These are phyloP conservation scores for Echium plantagineum DNA, from an alignment of 257 asterid genomes.

Conservation along the genomic window DNA sequence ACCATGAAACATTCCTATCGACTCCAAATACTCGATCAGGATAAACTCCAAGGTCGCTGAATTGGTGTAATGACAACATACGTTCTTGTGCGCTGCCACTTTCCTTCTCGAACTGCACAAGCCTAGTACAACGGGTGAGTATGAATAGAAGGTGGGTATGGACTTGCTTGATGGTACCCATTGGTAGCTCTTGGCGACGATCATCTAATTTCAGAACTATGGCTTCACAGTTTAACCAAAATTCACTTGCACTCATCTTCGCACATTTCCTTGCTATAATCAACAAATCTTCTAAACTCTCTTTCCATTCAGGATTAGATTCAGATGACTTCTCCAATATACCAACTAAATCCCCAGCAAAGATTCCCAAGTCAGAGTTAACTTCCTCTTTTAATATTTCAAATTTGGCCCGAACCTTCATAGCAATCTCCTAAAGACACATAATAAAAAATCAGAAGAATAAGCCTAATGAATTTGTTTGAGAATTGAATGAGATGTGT, in stretches of 20 bases:
- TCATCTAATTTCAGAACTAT: slow-evolving; percentile 90
- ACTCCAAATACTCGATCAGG: slow-evolving; percentile 38
- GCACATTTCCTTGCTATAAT: slow-evolving; percentile 77
- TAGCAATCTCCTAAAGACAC: slow-evolving; percentile 47
- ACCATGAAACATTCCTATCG: slow-evolving; percentile 12
- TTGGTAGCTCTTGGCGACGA: slow-evolving; percentile 79
- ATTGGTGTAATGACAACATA: slow-evolving; percentile 53
- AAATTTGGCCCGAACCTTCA: slow-evolving; percentile 65
- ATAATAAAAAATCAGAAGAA: too few relatives aligned
- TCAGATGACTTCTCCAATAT: slow-evolving; percentile 62
- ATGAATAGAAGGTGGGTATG: slow-evolving; percentile 85
- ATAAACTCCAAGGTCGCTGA: slow-evolving; percentile 78
- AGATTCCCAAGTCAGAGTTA: slow-evolving; percentile 66
- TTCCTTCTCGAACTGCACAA: slow-evolving; percentile 87
- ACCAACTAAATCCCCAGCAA: slow-evolving; percentile 87
- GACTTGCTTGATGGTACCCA: slow-evolving; percentile 66
- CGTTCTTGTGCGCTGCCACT: slow-evolving; percentile 79
- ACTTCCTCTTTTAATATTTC: slow-evolving; percentile 79
- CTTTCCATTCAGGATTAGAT: slow-evolving; percentile 59
- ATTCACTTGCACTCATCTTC: slow-evolving; percentile 68
- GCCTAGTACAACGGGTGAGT: slow-evolving; percentile 89
- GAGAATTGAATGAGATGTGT: not conserved
- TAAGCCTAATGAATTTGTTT: not conserved
- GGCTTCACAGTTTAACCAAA: slow-evolving; percentile 81
- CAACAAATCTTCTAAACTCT: slow-evolving; percentile 72